Base-by-base conservation (phyloP, 208 protist species). In the Leishmania arabica region DNA sequence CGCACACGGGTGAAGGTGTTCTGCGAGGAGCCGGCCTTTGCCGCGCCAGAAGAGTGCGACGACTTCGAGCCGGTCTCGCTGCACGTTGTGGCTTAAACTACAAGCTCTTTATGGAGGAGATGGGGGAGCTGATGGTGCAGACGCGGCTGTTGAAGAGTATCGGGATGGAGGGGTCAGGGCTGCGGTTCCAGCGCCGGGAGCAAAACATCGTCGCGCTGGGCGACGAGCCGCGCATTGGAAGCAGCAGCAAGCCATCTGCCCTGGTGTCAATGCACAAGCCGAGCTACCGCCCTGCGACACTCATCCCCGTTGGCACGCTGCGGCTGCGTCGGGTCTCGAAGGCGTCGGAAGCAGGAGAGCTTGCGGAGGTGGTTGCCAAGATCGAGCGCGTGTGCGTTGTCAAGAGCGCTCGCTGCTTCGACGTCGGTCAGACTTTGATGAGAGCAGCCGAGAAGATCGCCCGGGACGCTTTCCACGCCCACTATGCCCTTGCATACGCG, bases 371-470 rank as follows among this genome's bases (percentile, higher is more conserved):
- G 49, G 78, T 91, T 1, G 87, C 80, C 1, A 84, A 84, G 34
- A 81, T 91, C n/a, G 89, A 89, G 65, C 86, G 85, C 4, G 54
- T 91, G 60, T 93, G 89, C 69, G 85, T 91, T 68, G 78, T 81
- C 49, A 58, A 17, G 58, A 62, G 71, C 37, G 88, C 87, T 47
- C 79, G 89, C n/a, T 53, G 81, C 54, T 83, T 76, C 53, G 83
- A 82, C 13, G 84, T 85, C 9, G 89, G 83, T 17, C 66, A 51
- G 1, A 34, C 82, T 13, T 65, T 93, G 47, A 81, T 93, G 76
- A 17, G n/a, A 45, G 86, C 79, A 31, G 89, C 88, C 5, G 89
- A 91, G 80, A 68, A 80, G 60, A 86, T 85, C 60, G 85, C 85
- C 58, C 68, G 68, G 27, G 80, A 88, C 31, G 86, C 77, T 7